These are phyloP conservation scores for Penicillium paxilli DNA, from an alignment of 495 filamentous ascomycete species.

Conservation along the genomic window DNA sequence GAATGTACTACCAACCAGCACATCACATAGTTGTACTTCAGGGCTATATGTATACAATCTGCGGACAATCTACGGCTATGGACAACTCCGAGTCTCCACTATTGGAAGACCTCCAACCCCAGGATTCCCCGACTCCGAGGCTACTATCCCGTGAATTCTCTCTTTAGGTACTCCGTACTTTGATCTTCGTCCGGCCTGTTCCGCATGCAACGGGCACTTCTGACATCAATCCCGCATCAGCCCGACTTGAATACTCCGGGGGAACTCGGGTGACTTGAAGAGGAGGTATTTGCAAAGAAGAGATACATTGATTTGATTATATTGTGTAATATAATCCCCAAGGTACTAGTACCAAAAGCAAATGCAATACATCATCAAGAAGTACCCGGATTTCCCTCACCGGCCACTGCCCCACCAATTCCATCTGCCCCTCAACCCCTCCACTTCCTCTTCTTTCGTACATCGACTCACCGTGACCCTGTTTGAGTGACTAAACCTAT, in stretches of 20 bases:
- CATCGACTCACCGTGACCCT: slow-evolving; percentile 31
- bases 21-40: no score
- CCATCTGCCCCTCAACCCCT: slow-evolving; percentile 26
- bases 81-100: slow-evolving; percentile 18
- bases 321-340: background rate
- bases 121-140: slow-evolving; percentile 36
- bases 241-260: slow-evolving; percentile 42
- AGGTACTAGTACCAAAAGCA: slow-evolving; percentile 9
- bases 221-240: slow-evolving; percentile 55
- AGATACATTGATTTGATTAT: slow-evolving; percentile 2
- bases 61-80: no score
- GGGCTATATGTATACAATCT: no score
- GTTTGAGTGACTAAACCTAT: slow-evolving; percentile 19
- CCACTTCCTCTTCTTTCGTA: slow-evolving; percentile 23
- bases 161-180: background rate
- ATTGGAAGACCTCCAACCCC: no score
- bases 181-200: slow-evolving; percentile 29
- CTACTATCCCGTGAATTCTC: no score
- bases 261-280: slow-evolving; percentile 14
- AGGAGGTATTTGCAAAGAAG: background rate
- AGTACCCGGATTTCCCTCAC: no score
- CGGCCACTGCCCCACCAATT: slow-evolving; percentile 24
- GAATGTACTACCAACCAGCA: no score
- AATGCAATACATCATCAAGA: slow-evolving; percentile 10
- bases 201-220: slow-evolving; percentile 30